These are phyloP conservation scores for Trypanosoma lewisi DNA, from an alignment of 208 protist species.

Conservation along the genomic window DNA sequence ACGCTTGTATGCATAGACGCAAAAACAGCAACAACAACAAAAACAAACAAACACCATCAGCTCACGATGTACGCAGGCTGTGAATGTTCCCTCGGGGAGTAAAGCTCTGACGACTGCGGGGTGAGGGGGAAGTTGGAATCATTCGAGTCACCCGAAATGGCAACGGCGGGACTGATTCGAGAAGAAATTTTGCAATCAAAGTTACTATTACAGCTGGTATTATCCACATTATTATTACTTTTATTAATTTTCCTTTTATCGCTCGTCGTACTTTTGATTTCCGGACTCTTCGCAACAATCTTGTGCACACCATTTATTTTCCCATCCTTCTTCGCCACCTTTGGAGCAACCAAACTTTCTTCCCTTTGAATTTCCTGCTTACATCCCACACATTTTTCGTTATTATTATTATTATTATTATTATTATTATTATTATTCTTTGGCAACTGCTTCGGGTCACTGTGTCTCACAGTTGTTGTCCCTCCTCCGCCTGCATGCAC, in stretches of 20 bases:
- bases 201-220: background rate
- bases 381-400: background rate
- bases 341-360: too few species aligned
- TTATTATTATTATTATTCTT: too few species aligned
- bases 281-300: background rate
- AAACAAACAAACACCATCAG: too few species aligned
- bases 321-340: too few species aligned
- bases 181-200: too few species aligned
- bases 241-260: background rate
- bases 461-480: background rate
- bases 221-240: background rate
- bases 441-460: too few species aligned
- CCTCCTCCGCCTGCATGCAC: background rate
- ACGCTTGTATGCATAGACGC: background rate
- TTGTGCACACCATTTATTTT: too few species aligned
- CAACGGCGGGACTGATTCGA: background rate
- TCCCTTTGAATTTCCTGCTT: background rate
- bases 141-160: background rate
- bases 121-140: background rate
- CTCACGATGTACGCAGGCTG: too few species aligned
- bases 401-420: too few species aligned
- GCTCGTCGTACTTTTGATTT: too few species aligned
- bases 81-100: too few species aligned
- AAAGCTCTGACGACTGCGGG: background rate
- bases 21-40: background rate